Percentiles rank a stretch among this genome's conserved stretches.
phyloP scores from a whole-genome alignment of 306 rosid genomes.

The Dalbergia cochinchinensis region DNA sequence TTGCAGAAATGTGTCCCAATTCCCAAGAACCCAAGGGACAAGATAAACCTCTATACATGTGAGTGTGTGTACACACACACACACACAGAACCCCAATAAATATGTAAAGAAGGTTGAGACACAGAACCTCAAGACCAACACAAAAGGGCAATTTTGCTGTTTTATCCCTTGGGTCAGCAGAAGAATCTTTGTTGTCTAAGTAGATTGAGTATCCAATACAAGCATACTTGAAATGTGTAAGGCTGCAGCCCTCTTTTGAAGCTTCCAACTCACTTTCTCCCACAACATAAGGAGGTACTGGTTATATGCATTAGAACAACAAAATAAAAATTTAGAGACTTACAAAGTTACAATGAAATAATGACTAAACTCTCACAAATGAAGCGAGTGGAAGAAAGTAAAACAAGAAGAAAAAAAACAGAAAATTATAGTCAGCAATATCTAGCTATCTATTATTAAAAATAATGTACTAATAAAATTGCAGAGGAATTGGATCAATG shows the following conservation, averaged over 20 bases:
- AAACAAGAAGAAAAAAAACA: slow-evolving; percentile 10
- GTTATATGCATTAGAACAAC: slow-evolving; percentile 43
- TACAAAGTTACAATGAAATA: not conserved
- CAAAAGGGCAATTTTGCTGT: slow-evolving; percentile 85
- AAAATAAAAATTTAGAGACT: slow-evolving; percentile 38
- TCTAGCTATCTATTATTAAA: not conserved
- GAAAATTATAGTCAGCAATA: not conserved
- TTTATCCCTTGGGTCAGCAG: slow-evolving; percentile 62
- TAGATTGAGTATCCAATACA: slow-evolving; percentile 90
- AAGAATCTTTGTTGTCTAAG: slow-evolving; percentile 71
- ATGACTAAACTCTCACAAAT: slow-evolving; percentile 8
- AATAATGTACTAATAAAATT: not conserved
- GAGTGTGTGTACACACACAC: not conserved
- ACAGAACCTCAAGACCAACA: slow-evolving; percentile 83
- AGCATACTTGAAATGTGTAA: slow-evolving; percentile 81
- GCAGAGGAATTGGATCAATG: not conserved
- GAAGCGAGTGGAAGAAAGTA: not conserved
- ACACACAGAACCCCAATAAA: not conserved
- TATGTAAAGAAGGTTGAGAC: slow-evolving; percentile 25
- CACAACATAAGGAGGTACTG: slow-evolving; percentile 79
- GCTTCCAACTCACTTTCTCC: slow-evolving; percentile 88
- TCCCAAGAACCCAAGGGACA: not conserved
- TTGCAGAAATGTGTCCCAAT: slow-evolving; percentile 13
- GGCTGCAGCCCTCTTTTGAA: slow-evolving; percentile 76
- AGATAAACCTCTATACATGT: slow-evolving; percentile 26